Evolutionary conservation across 208 protist genomes (phyloP).

Genomic region (Wallacemonas sp.): DNA sequence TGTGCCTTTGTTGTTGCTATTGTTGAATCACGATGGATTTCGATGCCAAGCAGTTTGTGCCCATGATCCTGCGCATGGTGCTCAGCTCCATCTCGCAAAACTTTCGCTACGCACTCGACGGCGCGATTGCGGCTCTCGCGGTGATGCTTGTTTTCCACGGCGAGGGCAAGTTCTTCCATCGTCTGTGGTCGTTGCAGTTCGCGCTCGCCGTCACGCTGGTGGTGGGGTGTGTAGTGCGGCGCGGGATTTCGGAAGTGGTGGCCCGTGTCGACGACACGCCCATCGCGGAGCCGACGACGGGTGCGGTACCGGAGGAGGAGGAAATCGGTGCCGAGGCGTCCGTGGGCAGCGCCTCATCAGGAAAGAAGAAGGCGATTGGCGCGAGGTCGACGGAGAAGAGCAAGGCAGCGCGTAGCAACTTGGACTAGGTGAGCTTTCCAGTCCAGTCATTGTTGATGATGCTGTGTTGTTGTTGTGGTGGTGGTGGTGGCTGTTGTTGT

Average conservation of each 20-base stretch:
- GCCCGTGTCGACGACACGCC: conserved; percentile 13
- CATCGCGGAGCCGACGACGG: background rate
- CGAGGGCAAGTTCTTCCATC: conserved; percentile 35
- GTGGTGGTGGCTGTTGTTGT: conserved; percentile 3
- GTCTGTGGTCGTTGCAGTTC: conserved; percentile 38
- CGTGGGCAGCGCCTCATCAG: background rate
- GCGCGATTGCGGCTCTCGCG: conserved; percentile 54
- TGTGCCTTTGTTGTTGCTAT: no score
- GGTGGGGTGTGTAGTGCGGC: conserved; percentile 25
- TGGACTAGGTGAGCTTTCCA: no score
- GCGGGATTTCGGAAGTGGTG: conserved; percentile 25
- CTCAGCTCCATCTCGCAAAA: conserved; percentile 39
- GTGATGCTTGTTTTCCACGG: conserved; percentile 53
- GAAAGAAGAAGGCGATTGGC: background rate
- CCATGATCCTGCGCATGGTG: conserved; percentile 28
- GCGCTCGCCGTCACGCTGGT: conserved; percentile 25
- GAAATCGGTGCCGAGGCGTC: background rate
- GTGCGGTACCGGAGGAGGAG: background rate
- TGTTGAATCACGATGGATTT: conserved; percentile 8
- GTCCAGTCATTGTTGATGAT: conserved; percentile 10
- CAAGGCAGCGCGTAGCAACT: background rate
- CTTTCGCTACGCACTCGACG: conserved; percentile 59
- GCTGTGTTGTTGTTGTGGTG: background rate
- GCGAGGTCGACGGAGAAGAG: background rate
- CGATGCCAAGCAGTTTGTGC: conserved; percentile 1